Percentiles rank a stretch among this genome's conserved stretches.
Conservation (phyloP, 2,329 filamentous ascomycete species). For the Penicillium verrucosum region DNA sequence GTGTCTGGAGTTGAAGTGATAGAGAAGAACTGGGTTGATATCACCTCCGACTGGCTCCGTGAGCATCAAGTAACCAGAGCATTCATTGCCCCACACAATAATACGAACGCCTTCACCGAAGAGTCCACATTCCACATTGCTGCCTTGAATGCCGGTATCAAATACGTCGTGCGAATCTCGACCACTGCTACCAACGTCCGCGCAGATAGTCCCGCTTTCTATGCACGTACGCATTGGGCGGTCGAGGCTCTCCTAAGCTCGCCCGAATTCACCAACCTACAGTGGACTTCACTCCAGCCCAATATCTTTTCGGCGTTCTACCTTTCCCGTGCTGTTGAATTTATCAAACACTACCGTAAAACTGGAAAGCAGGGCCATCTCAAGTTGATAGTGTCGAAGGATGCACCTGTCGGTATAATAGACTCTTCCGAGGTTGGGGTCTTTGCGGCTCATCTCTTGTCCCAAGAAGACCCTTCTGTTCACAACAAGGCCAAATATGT, state of each 20-base stretch:
- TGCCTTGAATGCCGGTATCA: constrained; percentile 36
- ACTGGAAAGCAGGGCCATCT: constrained; percentile 34
- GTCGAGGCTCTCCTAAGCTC: constrained; percentile 40
- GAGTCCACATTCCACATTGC: constrained; percentile 39
- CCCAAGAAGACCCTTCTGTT: constrained; percentile 23
- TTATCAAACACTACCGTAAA: constrained; percentile 35
- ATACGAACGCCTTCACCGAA: constrained; percentile 41
- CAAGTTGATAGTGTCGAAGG: constrained; percentile 25
- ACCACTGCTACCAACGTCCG: constrained; percentile 38
- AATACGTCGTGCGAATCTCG: constrained; percentile 46
- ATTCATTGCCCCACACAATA: constrained; percentile 42
- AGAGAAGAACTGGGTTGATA: constrained; percentile 39
- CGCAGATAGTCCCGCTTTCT: constrained; percentile 37
- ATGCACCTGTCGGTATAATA: constrained; percentile 29
- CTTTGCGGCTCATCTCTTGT: constrained; percentile 38
- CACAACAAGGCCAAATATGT: constrained; percentile 39
- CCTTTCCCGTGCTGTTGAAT: constrained; percentile 25
- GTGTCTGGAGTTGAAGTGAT: constrained; percentile 36
- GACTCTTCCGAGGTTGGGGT: constrained; percentile 28
- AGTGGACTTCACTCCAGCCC: constrained; percentile 43
- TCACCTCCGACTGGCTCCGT: constrained; percentile 43
- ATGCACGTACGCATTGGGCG: constrained; percentile 42
- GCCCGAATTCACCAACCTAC: constrained; percentile 35
- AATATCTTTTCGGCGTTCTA: constrained; percentile 32
- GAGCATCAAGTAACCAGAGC: constrained; percentile 35